Evolutionary conservation across 1,284 basidiomycete species (phyloP).

Genomic region (Farysia itapuensis): DNA sequence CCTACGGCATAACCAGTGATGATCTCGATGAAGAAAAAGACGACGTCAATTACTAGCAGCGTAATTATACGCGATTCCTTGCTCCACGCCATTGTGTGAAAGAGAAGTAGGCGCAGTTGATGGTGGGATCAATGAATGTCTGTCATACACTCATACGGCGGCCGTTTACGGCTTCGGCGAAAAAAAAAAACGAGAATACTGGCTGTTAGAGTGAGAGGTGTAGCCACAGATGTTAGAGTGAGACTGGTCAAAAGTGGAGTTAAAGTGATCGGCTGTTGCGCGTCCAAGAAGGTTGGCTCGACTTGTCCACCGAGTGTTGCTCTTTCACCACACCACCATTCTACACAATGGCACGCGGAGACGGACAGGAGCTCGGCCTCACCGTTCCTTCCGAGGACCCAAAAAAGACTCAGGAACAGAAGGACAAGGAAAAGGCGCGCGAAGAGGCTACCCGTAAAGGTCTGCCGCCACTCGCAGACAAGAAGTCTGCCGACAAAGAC

Average conservation of each 20-base stretch:
- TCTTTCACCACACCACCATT: no score
- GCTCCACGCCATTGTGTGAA: constrained; percentile 2
- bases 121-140: no score
- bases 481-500: constrained; percentile 52
- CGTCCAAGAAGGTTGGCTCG: no score
- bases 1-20: constrained; percentile 85
- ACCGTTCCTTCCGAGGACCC: constrained; percentile 38
- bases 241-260: no score
- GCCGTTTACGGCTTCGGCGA: no score
- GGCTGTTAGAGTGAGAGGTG: no score
- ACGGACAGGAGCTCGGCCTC: constrained; percentile 39
- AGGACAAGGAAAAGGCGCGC: constrained; percentile 36
- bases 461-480: constrained; percentile 21
- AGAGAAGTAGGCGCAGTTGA: no score
- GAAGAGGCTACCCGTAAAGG: constrained; percentile 36
- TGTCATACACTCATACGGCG: no score
- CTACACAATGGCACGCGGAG: constrained; percentile 42
- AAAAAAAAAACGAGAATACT: no score
- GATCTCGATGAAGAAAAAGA: constrained; percentile 92
- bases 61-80: constrained; percentile 63
- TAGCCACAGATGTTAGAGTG: no score
- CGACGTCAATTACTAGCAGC: constrained; percentile 78
- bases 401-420: constrained; percentile 37
- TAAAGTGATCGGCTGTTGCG: no score
- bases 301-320: no score